Evolutionary conservation across 2,329 filamentous ascomycete genomes (phyloP).

Genomic region (Calycina herbarum): DNA sequence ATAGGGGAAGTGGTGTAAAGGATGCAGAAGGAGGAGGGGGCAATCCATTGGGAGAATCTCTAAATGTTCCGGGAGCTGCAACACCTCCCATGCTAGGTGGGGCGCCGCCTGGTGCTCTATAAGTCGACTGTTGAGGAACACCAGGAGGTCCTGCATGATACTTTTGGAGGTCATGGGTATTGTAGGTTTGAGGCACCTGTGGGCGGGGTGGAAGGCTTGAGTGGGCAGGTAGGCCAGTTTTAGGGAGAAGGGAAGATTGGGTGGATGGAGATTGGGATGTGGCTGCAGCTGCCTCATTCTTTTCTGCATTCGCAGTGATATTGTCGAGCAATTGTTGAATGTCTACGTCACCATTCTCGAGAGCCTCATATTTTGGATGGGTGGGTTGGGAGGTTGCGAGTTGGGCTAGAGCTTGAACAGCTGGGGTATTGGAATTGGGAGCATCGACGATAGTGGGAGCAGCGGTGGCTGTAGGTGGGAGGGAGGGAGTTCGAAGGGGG

Average conservation of each 20-base stretch:
- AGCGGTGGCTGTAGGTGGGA: slow-evolving; percentile 15
- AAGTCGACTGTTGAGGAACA: slow-evolving; percentile 31
- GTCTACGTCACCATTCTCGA: slow-evolving; percentile 37
- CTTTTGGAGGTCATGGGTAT: slow-evolving; percentile 35
- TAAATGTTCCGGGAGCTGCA: slow-evolving; percentile 38
- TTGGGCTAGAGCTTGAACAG: slow-evolving; percentile 24
- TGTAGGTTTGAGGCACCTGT: slow-evolving; percentile 34
- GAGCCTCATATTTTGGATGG: slow-evolving; percentile 31
- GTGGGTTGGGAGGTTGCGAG: slow-evolving; percentile 22
- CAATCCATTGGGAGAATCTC: slow-evolving; percentile 37
- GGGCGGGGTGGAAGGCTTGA: slow-evolving; percentile 40
- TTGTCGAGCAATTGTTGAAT: slow-evolving; percentile 41
- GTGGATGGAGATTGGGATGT: slow-evolving; percentile 25
- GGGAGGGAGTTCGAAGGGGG: slow-evolving; percentile 19
- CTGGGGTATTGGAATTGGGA: slow-evolving; percentile 22
- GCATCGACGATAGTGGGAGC: slow-evolving; percentile 16
- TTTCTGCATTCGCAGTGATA: slow-evolving; percentile 41
- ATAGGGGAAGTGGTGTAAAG: slow-evolving; percentile 30
- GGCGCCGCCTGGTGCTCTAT: slow-evolving; percentile 33
- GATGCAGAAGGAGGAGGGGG: slow-evolving; percentile 38
- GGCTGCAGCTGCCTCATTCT: slow-evolving; percentile 30
- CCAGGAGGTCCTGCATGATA: slow-evolving; percentile 35
- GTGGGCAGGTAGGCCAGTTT: slow-evolving; percentile 35
- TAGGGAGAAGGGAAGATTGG: slow-evolving; percentile 27
- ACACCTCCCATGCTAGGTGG: slow-evolving; percentile 33